phyloP scores from a whole-genome alignment of 2,329 filamentous ascomycete genomes.

The Hymenoscyphus occultus region DNA sequence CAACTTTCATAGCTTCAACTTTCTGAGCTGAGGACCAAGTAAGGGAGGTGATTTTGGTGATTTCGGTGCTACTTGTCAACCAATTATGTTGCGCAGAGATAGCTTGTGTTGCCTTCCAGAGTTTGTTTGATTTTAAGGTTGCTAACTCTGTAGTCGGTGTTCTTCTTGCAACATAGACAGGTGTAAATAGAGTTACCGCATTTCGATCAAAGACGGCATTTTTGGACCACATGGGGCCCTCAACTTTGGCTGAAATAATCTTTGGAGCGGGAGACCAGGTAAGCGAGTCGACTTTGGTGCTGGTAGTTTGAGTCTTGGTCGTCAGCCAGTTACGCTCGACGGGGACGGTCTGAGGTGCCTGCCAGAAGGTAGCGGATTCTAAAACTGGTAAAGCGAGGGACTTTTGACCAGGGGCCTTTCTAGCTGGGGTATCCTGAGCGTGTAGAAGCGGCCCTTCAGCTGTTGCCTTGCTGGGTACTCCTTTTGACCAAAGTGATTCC shows the following conservation, averaged over 20 bases:
- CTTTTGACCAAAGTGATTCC: not conserved
- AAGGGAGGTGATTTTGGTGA: not conserved
- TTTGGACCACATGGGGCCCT: not conserved
- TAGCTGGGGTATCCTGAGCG: not conserved
- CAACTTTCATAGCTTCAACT: not conserved
- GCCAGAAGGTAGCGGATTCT: constrained; percentile 10
- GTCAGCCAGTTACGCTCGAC: constrained; percentile 7
- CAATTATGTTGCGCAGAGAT: not conserved
- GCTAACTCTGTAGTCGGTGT: not conserved
- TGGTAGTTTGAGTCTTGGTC: not conserved
- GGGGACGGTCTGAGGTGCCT: constrained; percentile 3
- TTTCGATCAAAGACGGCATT: not conserved
- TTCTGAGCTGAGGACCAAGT: constrained; percentile 4
- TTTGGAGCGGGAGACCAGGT: constrained; percentile 2
- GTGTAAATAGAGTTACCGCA: not conserved
- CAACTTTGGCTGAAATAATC: not conserved
- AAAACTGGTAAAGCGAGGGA: constrained; percentile 4
- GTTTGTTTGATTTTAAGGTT: not conserved
- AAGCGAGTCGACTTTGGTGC: constrained; percentile 2
- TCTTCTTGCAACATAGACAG: not conserved
- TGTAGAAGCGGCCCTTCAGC: not conserved
- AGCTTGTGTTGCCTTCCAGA: constrained; percentile 4
- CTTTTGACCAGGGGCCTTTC: not conserved
- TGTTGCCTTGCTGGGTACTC: not conserved
- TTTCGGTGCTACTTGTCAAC: not conserved